Conservation (phyloP, 192 early-diverging fungal species). For the Backusella tarrabulga region DNA sequence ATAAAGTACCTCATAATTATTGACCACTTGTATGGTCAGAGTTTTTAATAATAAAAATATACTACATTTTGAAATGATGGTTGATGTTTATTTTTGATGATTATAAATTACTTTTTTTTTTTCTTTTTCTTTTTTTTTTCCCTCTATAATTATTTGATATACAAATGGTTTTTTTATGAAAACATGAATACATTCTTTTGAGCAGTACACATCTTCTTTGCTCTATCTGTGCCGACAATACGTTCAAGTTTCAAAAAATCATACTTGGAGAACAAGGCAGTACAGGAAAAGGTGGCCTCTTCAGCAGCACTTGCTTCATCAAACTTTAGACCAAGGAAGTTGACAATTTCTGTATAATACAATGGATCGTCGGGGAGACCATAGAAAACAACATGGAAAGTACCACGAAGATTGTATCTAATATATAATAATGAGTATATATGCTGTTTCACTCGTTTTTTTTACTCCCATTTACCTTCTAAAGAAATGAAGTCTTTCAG, state of each 20-base stretch:
- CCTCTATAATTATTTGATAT: background rate
- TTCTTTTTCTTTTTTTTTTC: background rate
- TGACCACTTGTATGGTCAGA: background rate
- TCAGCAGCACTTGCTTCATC: constrained; percentile 45
- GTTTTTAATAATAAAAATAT: background rate
- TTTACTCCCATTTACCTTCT: constrained; percentile 48
- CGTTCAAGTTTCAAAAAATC: constrained; percentile 89
- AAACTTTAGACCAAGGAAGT: constrained; percentile 60
- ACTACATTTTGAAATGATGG: background rate
- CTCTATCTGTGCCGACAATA: constrained; percentile 79
- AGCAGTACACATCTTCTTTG: constrained; percentile 66
- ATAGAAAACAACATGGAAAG: constrained; percentile 88
- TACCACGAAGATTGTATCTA: constrained; percentile 80
- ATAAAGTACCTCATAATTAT: background rate
- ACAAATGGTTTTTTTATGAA: constrained; percentile 27
- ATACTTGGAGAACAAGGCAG: constrained; percentile 73
- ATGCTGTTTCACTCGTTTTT: background rate
- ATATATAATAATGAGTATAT: constrained; percentile 9
- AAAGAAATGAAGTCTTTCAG: constrained; percentile 98
- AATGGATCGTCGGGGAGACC: constrained; percentile 79
- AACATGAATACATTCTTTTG: constrained; percentile 59
- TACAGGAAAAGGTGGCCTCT: constrained; percentile 59
- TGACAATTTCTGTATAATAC: constrained; percentile 90
- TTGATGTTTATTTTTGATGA: background rate
- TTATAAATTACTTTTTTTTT: background rate